Evolutionary conservation across 441 rosid species (phyloP).

Genomic region (Croton laevigatus): DNA sequence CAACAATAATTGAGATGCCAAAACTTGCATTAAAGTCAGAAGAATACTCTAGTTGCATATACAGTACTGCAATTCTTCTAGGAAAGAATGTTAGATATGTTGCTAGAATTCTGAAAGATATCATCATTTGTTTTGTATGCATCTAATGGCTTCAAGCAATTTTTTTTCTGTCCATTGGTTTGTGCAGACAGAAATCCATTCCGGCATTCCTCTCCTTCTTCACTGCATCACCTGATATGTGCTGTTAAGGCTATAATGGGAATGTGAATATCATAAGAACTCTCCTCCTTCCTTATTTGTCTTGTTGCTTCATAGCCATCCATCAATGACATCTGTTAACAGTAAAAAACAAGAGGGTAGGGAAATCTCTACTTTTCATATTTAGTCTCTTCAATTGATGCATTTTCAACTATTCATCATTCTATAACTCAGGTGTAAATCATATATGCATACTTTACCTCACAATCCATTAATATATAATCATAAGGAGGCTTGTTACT

Average conservation of each 20-base stretch:
- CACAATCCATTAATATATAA: constrained; percentile 74
- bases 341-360: neutral
- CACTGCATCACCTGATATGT: constrained; percentile 41
- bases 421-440: neutral
- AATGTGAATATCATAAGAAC: constrained; percentile 37
- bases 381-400: neutral
- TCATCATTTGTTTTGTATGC: neutral
- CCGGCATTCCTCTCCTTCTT: constrained; percentile 43
- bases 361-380: neutral
- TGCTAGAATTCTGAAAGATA: neutral
- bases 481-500: constrained; percentile 45
- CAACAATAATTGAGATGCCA: no score
- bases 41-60: neutral
- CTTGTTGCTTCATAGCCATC: constrained; percentile 68
- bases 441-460: constrained; percentile 37
- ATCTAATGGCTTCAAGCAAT: constrained; percentile 29
- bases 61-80: neutral
- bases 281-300: constrained; percentile 57
- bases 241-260: constrained; percentile 77
- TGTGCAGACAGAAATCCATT: constrained; percentile 53
- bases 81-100: neutral
- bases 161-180: constrained; percentile 30
- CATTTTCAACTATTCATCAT: neutral
- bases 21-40: neutral
- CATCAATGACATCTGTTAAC: constrained; percentile 66